Evolutionary conservation across 345 rosid genomes (phyloP), one percentile per base, ranked within the genome.

Genomic region (Geranium rotundifolium): DNA sequence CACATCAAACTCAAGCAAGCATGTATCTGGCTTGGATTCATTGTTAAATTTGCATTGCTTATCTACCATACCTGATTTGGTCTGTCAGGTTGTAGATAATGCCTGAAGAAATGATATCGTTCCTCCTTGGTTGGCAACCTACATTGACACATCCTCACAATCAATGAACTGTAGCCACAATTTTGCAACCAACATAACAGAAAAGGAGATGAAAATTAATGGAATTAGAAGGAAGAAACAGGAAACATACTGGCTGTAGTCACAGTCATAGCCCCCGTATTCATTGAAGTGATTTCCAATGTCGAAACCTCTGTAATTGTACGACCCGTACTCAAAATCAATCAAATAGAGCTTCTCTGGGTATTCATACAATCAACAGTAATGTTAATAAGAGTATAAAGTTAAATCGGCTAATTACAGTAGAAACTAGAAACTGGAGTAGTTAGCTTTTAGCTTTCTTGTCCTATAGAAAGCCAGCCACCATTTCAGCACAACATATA

Each of bases 241-340:
- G 46, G 61, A 70, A 62, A 67, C 89, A 46, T 88, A 93, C 97
- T 81, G 67, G 75, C 74, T 80, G 78, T 87, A 93, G 75, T 93
- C 95, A 67, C 99, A 93, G 65, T 93, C 96, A 69, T 90, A 88
- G 80, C 95, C 97, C 54, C 87, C 97, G 69, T 85, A 93, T 82
- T 90, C 99, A 58, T 76, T 85, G 87, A 93, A 90, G 84, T 90
- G 96, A 74, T 90, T 90, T 63, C 97, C 99, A 15, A 93, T 86
- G 76, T 93, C 99, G 58, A 19, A 93, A 69, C 97, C 97, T 82
- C 97, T 83, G 74, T 84, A 88, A 73, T 75, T 90, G 85, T 93
- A 90, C 50, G 99, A 90, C 12, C 96, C 95, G 27, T 93, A 88
- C 80, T 90, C 99, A 60, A 93, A 93, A 79, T 93, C 99, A 62